Evolutionary conservation across 352 stramenopile genomes (phyloP).

Genomic region (Globisporangium heterothallicum): DNA sequence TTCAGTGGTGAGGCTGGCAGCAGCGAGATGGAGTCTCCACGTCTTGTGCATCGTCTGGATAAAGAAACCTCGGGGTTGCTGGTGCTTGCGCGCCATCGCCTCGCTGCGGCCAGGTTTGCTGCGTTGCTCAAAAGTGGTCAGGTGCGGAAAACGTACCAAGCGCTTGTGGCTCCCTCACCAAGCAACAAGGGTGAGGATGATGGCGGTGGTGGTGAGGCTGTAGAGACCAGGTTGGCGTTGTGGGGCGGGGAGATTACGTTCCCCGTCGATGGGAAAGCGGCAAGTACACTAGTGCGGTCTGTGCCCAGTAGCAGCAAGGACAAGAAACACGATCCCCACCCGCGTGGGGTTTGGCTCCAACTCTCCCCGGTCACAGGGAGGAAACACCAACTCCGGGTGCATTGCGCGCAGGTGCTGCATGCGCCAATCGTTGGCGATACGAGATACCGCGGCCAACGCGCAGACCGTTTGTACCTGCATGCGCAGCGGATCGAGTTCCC

Average conservation of each 20-base stretch:
- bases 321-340: not conserved
- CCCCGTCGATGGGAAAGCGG: constrained; percentile 40
- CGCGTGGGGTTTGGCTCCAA: constrained; percentile 36
- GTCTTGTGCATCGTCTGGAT: constrained; percentile 62
- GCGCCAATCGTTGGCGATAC: constrained; percentile 52
- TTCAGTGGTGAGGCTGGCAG: constrained; percentile 4
- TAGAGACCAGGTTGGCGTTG: constrained; percentile 14
- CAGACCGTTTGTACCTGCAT: constrained; percentile 48
- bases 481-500: constrained; percentile 41
- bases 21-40: constrained; percentile 10
- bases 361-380: constrained; percentile 50
- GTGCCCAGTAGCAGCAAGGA: not conserved
- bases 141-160: constrained; percentile 61
- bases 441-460: constrained; percentile 25
- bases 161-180: constrained; percentile 25
- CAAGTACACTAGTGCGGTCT: constrained; percentile 30
- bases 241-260: constrained; percentile 22
- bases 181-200: constrained; percentile 9
- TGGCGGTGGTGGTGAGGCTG: too few species aligned
- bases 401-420: constrained; percentile 36
- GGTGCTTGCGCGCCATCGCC: constrained; percentile 57
- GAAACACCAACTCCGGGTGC: constrained; percentile 65
- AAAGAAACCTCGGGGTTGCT: constrained; percentile 65
- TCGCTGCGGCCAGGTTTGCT: constrained; percentile 59
- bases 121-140: constrained; percentile 27